Percentiles rank a stretch among this genome's conserved stretches.
Evolutionary conservation across 495 filamentous ascomycete genomes (phyloP).

Genomic region (Xylaria sp.): DNA sequence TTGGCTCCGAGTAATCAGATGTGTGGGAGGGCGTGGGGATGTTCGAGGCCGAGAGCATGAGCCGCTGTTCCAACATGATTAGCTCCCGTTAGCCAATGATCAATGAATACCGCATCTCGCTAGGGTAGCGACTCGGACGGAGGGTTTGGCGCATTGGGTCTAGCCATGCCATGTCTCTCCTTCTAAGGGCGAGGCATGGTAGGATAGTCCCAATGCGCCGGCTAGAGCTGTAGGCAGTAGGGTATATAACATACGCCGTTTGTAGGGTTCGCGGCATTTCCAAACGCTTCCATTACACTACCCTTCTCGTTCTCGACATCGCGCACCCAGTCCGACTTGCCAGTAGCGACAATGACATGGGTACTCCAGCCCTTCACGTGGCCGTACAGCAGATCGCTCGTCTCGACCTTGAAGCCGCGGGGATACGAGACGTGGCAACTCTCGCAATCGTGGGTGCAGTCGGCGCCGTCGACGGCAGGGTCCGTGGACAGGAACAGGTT

Average conservation of each 20-base stretch:
- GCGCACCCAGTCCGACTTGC: conserved; percentile 92
- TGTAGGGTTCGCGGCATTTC: conserved; percentile 61
- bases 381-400: conserved; percentile 81
- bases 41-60: conserved; percentile 95
- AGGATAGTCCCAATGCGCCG: neutral
- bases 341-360: conserved; percentile 90
- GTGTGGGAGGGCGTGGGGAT: conserved; percentile 75
- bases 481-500: conserved; percentile 71
- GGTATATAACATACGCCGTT: conserved; percentile 71
- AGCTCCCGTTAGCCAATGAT: conserved; percentile 16
- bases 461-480: conserved; percentile 80
- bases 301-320: conserved; percentile 91
- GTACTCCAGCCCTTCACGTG: conserved; percentile 87
- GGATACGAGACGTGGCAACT: conserved; percentile 81
- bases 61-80: conserved; percentile 56
- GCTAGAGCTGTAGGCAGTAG: neutral
- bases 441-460: conserved; percentile 90
- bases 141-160: neutral
- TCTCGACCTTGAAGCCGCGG: conserved; percentile 72
- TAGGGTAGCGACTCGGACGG: neutral
- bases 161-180: neutral
- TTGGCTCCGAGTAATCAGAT: conserved; percentile 67
- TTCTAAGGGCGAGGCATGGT: neutral
- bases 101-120: neutral
- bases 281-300: conserved; percentile 93